Base-by-base conservation (phyloP, 768 basidiomycete species). In the Leccinum rimulosum region DNA sequence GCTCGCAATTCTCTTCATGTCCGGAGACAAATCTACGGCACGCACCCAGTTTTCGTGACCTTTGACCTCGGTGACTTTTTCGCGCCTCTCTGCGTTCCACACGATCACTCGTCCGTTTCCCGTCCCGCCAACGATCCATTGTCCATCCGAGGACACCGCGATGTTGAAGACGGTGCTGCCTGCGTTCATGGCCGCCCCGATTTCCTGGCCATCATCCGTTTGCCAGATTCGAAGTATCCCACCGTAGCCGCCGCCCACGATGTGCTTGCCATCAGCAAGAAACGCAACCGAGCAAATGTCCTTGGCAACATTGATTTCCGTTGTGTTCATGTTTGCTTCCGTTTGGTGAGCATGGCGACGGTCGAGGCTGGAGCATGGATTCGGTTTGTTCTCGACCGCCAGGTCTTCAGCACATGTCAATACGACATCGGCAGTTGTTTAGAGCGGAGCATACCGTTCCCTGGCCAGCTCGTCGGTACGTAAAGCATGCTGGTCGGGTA, bases 11-110 rank as follows among this genome's bases (percentile, higher is more conserved):
- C 15, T 52, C 6, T 50, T 58, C 50, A 3, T 27, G 15, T 67
- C 63, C 4, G 52, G 56, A 15, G 66, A 67, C 17, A 67, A 8
- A 31, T 67, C 66, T 5, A 67, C 59, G 19, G 61, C 60, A 53
- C 61, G 61, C 60, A 62, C 61, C 61, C 36, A 62, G 14, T 47
- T 25, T 28, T 4, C 9, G 10, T 62, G 64, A 9, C 38, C 65
- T 6, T 55, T 48, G 10, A 66, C 19, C 47, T 61, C 57, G 47
- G 17, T 10, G 22, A 58, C 49, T 14, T 59, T 59, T 36, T 62
- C 50, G 22, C 14, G 33, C 22, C 8, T 12, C 35, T 66, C 53
- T 14, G 27, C 57, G 3, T 57, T 31, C 65, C 65, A 66, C 17
- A 66, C 55, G 2, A 33, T 35, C 33, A 63, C 57, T 49, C 12